Evolutionary conservation across 164 flowering plant species (phyloP).

Genomic region (Vitis riparia): DNA sequence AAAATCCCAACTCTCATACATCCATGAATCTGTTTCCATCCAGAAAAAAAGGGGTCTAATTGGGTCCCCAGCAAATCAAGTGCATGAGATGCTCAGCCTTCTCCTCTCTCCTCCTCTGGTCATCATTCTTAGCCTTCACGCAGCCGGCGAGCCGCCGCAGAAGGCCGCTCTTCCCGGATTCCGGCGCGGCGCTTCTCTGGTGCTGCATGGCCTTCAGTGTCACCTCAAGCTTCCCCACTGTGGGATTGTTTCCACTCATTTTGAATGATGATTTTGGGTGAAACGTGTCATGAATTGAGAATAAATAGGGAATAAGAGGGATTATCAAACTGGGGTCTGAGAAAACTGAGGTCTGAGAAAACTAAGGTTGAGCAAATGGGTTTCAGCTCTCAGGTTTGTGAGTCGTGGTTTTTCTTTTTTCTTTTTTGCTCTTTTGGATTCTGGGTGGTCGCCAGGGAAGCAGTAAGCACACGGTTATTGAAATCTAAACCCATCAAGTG

Average conservation of each 20-base stretch:
- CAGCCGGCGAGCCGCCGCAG: background rate
- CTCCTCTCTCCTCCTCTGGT: conserved; percentile 17
- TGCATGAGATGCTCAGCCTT: conserved; percentile 22
- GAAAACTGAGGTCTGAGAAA: background rate
- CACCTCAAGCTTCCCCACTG: background rate
- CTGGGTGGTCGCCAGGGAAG: too few species aligned
- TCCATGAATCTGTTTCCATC: too few species aligned
- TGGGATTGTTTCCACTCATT: background rate
- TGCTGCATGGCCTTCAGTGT: background rate
- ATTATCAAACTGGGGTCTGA: background rate
- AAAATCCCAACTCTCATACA: too few species aligned
- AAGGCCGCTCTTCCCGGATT: background rate
- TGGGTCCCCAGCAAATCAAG: conserved; percentile 38
- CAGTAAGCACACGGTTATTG: too few species aligned
- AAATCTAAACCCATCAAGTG: too few species aligned
- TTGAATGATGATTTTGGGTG: background rate
- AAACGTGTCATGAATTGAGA: too few species aligned
- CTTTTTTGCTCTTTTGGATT: too few species aligned
- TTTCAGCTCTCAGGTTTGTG: background rate
- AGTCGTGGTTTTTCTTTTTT: background rate
- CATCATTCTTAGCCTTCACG: background rate
- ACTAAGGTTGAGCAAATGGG: background rate
- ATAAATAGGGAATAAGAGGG: background rate
- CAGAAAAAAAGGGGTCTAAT: background rate
- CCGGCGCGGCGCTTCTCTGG: background rate